These are phyloP conservation scores for Lentinula raphanica DNA, from an alignment of 768 basidiomycete genomes.

Conservation along the genomic window DNA sequence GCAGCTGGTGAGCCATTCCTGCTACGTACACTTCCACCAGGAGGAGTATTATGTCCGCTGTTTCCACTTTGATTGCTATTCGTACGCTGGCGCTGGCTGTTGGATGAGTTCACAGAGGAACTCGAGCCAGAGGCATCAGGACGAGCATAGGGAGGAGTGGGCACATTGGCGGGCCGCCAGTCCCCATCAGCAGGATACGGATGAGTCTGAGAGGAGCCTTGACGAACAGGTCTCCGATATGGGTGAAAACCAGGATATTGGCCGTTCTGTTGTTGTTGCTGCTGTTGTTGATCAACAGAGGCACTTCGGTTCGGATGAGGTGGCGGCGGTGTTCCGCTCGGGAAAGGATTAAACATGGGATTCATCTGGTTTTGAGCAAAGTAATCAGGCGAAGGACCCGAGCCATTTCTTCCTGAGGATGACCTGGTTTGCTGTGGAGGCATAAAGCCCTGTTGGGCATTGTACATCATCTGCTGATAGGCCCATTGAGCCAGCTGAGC, in stretches of 20 bases:
- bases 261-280: slow-evolving; percentile 29
- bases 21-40: slow-evolving; percentile 29
- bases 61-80: slow-evolving; percentile 65
- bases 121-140: slow-evolving; percentile 76
- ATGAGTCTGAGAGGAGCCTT: slow-evolving; percentile 31
- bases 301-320: slow-evolving; percentile 43
- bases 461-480: slow-evolving; percentile 89
- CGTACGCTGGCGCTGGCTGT: slow-evolving; percentile 56
- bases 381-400: slow-evolving; percentile 42
- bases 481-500: slow-evolving; percentile 84
- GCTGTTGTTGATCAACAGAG: slow-evolving; percentile 34
- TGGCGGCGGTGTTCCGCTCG: slow-evolving; percentile 66
- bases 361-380: slow-evolving; percentile 50
- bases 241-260: slow-evolving; percentile 69
- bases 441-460: slow-evolving; percentile 51
- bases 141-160: slow-evolving; percentile 76
- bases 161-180: slow-evolving; percentile 44
- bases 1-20: slow-evolving; percentile 30
- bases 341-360: slow-evolving; percentile 55
- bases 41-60: slow-evolving; percentile 30
- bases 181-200: slow-evolving; percentile 29
- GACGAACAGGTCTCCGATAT: slow-evolving; percentile 67
- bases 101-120: slow-evolving; percentile 69
- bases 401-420: slow-evolving; percentile 38
- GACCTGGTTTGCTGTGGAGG: slow-evolving; percentile 35